phyloP scores from a whole-genome alignment of 2,329 filamentous ascomycete genomes.

The Penicillium sp. region DNA sequence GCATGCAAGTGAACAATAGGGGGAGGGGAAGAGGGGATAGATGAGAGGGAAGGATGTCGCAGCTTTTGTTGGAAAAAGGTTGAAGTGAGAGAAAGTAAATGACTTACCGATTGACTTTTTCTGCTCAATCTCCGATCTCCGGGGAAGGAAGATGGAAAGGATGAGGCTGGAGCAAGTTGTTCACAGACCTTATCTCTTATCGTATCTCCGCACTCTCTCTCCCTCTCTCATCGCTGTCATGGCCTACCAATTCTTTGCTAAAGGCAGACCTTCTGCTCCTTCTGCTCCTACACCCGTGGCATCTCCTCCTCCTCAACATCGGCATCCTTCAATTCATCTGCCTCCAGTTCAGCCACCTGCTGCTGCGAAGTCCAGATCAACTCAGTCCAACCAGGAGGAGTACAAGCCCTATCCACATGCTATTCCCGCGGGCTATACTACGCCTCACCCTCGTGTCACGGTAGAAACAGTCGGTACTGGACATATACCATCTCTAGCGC shows the following conservation, averaged over 20 bases:
- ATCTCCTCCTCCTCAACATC: slow-evolving; percentile 15
- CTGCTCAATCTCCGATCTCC: slow-evolving; percentile 7
- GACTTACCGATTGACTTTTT: slow-evolving; percentile 16
- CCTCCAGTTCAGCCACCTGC: slow-evolving; percentile 27
- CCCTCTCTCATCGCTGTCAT: slow-evolving; percentile 17
- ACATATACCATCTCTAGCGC: slow-evolving; percentile 53
- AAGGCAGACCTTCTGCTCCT: slow-evolving; percentile 24
- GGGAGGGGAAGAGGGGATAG: not conserved
- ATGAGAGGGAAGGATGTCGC: not conserved
- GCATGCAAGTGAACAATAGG: not conserved
- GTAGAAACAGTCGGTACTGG: slow-evolving; percentile 50
- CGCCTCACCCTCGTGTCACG: slow-evolving; percentile 48
- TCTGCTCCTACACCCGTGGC: slow-evolving; percentile 18
- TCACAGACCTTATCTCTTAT: slow-evolving; percentile 28
- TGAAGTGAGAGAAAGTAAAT: not conserved
- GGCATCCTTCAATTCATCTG: slow-evolving; percentile 29
- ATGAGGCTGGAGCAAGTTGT: slow-evolving; percentile 24
- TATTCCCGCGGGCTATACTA: slow-evolving; percentile 25
- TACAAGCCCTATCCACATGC: slow-evolving; percentile 31
- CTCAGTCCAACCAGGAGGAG: slow-evolving; percentile 22
- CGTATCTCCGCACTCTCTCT: slow-evolving; percentile 32
- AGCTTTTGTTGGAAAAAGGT: not conserved
- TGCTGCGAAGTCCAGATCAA: slow-evolving; percentile 22
- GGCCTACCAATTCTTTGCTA: slow-evolving; percentile 38
- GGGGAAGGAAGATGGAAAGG: slow-evolving; percentile 11